Evolutionary conservation across 768 basidiomycete species (phyloP).

Genomic region (Chalciporus pseudorubinellus): DNA sequence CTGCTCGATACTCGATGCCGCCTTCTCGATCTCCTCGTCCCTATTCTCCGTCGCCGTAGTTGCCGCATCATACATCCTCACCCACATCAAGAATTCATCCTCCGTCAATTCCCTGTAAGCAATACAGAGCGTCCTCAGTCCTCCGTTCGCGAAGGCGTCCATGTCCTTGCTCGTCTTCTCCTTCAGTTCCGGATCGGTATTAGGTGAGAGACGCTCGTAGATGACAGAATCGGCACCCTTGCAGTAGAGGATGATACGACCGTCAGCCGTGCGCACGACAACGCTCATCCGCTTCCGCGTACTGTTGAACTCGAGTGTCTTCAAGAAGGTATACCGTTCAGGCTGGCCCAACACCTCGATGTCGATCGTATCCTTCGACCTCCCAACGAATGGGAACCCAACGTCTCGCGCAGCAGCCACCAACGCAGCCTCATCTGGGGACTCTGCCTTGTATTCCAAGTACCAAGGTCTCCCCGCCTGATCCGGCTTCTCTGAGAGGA

Average conservation of each 20-base stretch:
- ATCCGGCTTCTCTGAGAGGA: slow-evolving; percentile 76
- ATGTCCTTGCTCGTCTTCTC: slow-evolving; percentile 81
- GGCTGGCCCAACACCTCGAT: slow-evolving; percentile 90
- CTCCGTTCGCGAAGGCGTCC: slow-evolving; percentile 91
- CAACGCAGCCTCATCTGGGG: slow-evolving; percentile 92
- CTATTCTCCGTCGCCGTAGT: slow-evolving; percentile 69
- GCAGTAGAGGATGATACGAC: slow-evolving; percentile 79
- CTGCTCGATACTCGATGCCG: slow-evolving; percentile 80
- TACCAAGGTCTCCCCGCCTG: slow-evolving; percentile 55
- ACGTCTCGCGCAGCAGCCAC: slow-evolving; percentile 90
- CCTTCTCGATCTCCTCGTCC: slow-evolving; percentile 90
- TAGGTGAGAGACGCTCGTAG: slow-evolving; percentile 75
- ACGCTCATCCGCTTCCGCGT: slow-evolving; percentile 96
- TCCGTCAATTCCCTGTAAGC: slow-evolving; percentile 76
- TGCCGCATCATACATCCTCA: slow-evolving; percentile 79
- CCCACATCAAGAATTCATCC: slow-evolving; percentile 84
- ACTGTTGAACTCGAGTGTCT: slow-evolving; percentile 90
- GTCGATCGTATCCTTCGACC: slow-evolving; percentile 70
- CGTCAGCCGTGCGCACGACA: slow-evolving; percentile 81
- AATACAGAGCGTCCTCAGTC: slow-evolving; percentile 88
- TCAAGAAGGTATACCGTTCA: slow-evolving; percentile 77
- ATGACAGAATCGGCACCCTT: slow-evolving; percentile 98
- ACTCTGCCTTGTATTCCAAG: slow-evolving; percentile 93
- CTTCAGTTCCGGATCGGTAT: slow-evolving; percentile 74
- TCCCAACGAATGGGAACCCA: slow-evolving; percentile 86